These are phyloP conservation scores for Aspergillus neotritici DNA, from an alignment of 2,329 filamentous ascomycete genomes.

Conservation along the genomic window DNA sequence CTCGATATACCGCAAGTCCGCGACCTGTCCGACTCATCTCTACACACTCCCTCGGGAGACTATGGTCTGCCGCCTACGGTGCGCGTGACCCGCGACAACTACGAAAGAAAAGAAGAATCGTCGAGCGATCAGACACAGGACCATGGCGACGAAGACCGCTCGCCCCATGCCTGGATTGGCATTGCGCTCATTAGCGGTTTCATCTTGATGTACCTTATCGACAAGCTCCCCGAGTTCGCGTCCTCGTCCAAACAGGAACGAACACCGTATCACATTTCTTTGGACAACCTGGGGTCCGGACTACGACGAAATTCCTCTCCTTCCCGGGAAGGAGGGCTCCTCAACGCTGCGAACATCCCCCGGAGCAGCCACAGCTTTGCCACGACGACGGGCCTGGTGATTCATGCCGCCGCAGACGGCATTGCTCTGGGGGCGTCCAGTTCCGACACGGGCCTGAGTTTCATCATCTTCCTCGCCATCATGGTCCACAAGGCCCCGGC, in stretches of 20 bases:
- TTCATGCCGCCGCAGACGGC: constrained; percentile 90
- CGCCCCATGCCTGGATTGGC: constrained; percentile 72
- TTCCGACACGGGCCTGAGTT: constrained; percentile 69
- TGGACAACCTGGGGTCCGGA: constrained; percentile 68
- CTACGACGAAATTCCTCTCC: constrained; percentile 41
- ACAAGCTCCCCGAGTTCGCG: constrained; percentile 72
- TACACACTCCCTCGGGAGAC: neutral
- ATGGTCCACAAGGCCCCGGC: constrained; percentile 97
- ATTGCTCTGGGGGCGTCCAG: constrained; percentile 92
- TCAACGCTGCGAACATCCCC: constrained; percentile 27
- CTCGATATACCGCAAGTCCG: neutral
- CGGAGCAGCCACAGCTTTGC: constrained; percentile 55
- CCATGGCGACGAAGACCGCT: constrained; percentile 41
- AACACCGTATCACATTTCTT: constrained; percentile 75
- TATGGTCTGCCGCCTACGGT: constrained; percentile 3
- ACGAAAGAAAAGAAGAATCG: constrained; percentile 21
- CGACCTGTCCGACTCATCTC: neutral
- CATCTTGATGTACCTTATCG: constrained; percentile 93
- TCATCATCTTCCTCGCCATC: constrained; percentile 92
- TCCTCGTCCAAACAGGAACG: constrained; percentile 60
- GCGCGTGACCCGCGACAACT: constrained; percentile 20
- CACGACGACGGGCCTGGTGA: constrained; percentile 91
- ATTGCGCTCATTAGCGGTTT: constrained; percentile 83
- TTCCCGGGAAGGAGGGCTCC: constrained; percentile 34
- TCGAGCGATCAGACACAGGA: constrained; percentile 34